These are phyloP conservation scores for Salix purpurea DNA, from an alignment of 345 rosid genomes.

Conservation along the genomic window DNA sequence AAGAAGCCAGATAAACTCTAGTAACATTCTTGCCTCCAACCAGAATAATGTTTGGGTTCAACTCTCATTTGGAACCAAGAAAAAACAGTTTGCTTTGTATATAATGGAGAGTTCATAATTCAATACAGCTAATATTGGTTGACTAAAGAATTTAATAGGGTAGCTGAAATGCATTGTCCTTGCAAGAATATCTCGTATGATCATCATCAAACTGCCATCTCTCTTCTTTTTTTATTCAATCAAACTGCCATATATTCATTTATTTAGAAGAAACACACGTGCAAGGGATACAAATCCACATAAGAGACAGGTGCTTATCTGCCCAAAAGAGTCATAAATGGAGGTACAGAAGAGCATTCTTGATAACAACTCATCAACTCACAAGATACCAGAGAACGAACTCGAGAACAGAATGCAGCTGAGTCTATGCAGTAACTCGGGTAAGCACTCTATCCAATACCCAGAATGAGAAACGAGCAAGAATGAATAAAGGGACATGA, in stretches of 20 bases:
- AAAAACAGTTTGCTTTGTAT: background rate
- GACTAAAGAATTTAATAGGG: background rate
- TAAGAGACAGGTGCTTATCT: no score
- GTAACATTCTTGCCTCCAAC: background rate
- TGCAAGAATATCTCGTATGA: background rate
- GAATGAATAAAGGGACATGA: background rate
- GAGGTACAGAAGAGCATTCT: background rate
- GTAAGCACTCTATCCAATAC: background rate
- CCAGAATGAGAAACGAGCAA: background rate
- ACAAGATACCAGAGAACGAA: background rate
- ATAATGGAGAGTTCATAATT: background rate
- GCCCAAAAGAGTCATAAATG: background rate
- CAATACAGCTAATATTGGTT: background rate
- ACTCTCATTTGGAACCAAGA: background rate
- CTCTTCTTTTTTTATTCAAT: background rate
- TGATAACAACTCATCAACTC: background rate
- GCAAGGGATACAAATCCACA: background rate
- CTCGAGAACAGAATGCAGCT: background rate
- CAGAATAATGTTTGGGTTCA: background rate
- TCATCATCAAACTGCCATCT: background rate
- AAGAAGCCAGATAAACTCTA: background rate
- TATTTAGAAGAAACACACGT: background rate
- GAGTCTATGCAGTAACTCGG: background rate
- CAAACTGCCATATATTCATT: background rate
- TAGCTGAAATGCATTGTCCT: background rate